Percentiles rank a stretch among this genome's conserved stretches.
These are phyloP conservation scores for Artemisia tridentata DNA, from an alignment of 129 eudicot species.

Conservation along the genomic window DNA sequence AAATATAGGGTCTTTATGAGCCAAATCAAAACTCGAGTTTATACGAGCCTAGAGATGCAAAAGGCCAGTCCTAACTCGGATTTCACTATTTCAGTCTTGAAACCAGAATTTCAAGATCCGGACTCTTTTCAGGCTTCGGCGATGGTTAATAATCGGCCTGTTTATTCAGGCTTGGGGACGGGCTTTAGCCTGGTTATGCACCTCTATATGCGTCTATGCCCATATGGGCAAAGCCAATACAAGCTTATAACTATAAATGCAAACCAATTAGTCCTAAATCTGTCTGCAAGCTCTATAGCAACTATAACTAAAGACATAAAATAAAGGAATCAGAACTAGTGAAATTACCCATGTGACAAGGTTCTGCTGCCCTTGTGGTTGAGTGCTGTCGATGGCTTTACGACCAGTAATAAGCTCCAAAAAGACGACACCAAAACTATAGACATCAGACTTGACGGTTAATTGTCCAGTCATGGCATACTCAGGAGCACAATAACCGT, in stretches of 20 bases:
- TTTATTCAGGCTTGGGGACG: no score
- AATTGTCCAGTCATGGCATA: constrained; percentile 68
- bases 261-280: background rate
- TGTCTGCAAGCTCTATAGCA: background rate
- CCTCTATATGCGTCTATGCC: background rate
- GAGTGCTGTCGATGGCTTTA: constrained; percentile 51
- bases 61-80: no score
- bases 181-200: no score
- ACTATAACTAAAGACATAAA: background rate
- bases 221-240: background rate
- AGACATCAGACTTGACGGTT: constrained; percentile 62
- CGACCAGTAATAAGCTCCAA: constrained; percentile 74
- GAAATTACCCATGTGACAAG: constrained; percentile 56
- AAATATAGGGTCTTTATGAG: no score
- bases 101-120: no score
- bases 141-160: no score
- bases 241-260: background rate
- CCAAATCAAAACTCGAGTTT: background rate
- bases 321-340: background rate
- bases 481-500: constrained; percentile 76
- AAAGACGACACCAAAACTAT: constrained; percentile 65
- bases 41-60: background rate
- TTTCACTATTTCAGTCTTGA: no score
- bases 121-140: no score
- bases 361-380: constrained; percentile 52